Percentiles rank a stretch among this genome's conserved stretches.
Conservation (phyloP, 345 rosid species). For the Camelina neglecta region DNA sequence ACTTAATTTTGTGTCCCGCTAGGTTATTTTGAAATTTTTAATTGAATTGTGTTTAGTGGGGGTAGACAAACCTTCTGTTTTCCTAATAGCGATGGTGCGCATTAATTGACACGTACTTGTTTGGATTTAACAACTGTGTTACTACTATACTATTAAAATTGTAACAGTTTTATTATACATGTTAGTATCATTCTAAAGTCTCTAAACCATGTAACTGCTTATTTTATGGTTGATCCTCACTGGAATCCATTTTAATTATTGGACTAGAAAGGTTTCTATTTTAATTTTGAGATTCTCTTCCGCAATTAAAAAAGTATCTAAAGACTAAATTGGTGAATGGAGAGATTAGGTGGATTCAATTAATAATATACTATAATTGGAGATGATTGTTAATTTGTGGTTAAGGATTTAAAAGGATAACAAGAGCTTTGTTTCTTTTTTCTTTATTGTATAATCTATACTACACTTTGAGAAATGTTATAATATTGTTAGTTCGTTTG, state of each 20-base stretch:
- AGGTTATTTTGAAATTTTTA: conserved; percentile 19
- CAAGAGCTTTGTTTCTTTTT: not conserved
- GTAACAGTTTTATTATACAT: no score
- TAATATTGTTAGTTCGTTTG: not conserved
- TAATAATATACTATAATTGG: not conserved
- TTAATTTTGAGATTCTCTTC: not conserved
- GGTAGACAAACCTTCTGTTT: conserved; percentile 30
- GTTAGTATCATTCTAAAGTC: no score
- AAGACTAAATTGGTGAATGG: not conserved
- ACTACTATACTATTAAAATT: no score
- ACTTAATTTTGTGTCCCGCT: conserved; percentile 18
- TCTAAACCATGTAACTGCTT: no score
- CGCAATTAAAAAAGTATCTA: not conserved
- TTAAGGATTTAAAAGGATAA: not conserved
- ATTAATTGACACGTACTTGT: conserved; percentile 33
- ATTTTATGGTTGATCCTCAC: conserved; percentile 11
- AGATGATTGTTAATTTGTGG: not conserved
- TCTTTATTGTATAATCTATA: not conserved
- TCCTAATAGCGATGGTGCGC: not conserved
- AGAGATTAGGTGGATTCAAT: conserved; percentile 15
- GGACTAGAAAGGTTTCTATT: not conserved
- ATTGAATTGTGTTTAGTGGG: conserved; percentile 17
- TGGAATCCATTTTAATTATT: conserved; percentile 17
- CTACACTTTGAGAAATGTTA: not conserved
- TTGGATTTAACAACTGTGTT: conserved; percentile 4